Evolutionary conservation across 1,284 basidiomycete species (phyloP).

Genomic region (Meira miltonrushii): DNA sequence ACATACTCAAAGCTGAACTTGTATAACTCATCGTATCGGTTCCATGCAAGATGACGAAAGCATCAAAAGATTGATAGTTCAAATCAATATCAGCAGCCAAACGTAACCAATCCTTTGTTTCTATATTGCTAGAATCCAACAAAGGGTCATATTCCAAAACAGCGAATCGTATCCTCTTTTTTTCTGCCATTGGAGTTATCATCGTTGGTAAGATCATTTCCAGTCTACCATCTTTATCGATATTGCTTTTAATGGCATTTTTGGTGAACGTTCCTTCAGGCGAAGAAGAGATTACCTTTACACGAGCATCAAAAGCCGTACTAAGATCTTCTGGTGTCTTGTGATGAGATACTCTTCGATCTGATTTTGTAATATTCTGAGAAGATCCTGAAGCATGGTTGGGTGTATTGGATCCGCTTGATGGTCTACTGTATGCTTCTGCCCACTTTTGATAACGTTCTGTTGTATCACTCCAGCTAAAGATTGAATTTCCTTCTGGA

Average conservation of each 20-base stretch:
- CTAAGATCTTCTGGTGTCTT: background rate
- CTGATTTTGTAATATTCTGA: background rate
- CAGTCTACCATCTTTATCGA: constrained; percentile 30
- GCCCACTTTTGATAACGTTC: constrained; percentile 42
- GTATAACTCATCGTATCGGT: constrained; percentile 60
- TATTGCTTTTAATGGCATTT: constrained; percentile 22
- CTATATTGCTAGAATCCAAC: constrained; percentile 78
- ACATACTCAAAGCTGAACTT: constrained; percentile 60
- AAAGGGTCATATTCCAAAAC: constrained; percentile 56
- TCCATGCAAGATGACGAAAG: constrained; percentile 83
- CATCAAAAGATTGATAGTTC: constrained; percentile 77
- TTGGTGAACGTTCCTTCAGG: constrained; percentile 28
- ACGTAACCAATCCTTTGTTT: constrained; percentile 71
- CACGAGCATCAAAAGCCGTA: background rate
- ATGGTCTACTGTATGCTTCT: constrained; percentile 34
- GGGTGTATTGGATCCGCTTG: constrained; percentile 28
- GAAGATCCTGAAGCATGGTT: background rate
- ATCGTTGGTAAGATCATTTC: constrained; percentile 40
- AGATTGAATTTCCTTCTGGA: constrained; percentile 55
- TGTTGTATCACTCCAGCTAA: constrained; percentile 42
- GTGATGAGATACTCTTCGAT: constrained; percentile 10
- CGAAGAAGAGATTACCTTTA: constrained; percentile 8
- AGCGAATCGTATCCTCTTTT: constrained; percentile 29
- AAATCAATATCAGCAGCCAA: constrained; percentile 84
- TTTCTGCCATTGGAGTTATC: constrained; percentile 34